Evolutionary conservation across 768 basidiomycete genomes (phyloP).

Genomic region (Tylopilus rubrobrunneus): DNA sequence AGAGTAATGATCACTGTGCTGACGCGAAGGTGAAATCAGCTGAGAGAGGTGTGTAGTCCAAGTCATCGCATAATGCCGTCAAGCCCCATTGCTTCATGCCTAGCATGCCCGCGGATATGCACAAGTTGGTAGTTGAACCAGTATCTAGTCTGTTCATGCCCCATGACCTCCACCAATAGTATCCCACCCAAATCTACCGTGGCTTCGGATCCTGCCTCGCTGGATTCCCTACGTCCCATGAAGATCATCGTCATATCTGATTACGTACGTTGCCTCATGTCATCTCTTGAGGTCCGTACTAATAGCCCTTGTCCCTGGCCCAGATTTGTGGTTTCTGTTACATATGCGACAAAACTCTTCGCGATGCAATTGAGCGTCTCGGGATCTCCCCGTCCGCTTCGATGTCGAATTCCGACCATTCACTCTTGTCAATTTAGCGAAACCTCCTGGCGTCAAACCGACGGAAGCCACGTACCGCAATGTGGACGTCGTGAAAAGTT

Average conservation of each 20-base stretch:
- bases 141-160: too few species aligned
- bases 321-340: slow-evolving; percentile 37
- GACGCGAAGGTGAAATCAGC: slow-evolving; percentile 2
- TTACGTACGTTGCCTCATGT: slow-evolving; percentile 15
- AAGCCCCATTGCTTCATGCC: background rate
- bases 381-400: slow-evolving; percentile 28
- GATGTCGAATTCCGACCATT: slow-evolving; percentile 33
- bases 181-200: slow-evolving; percentile 18
- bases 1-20: slow-evolving; percentile 20
- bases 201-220: background rate
- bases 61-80: background rate
- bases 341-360: slow-evolving; percentile 32
- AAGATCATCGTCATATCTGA: slow-evolving; percentile 33
- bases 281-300: background rate
- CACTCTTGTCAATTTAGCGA: slow-evolving; percentile 16
- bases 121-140: slow-evolving; percentile 10
- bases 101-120: slow-evolving; percentile 12
- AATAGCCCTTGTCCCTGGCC: background rate
- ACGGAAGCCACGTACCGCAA: slow-evolving; percentile 14
- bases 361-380: slow-evolving; percentile 32
- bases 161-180: slow-evolving; percentile 4
- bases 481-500: slow-evolving; percentile 18
- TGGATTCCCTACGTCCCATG: slow-evolving; percentile 18
- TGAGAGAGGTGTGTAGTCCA: slow-evolving; percentile 7
- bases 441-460: background rate